Evolutionary conservation across 176 grass and related monocot species (phyloP).

Genomic region (Rhynchospora pubera): DNA sequence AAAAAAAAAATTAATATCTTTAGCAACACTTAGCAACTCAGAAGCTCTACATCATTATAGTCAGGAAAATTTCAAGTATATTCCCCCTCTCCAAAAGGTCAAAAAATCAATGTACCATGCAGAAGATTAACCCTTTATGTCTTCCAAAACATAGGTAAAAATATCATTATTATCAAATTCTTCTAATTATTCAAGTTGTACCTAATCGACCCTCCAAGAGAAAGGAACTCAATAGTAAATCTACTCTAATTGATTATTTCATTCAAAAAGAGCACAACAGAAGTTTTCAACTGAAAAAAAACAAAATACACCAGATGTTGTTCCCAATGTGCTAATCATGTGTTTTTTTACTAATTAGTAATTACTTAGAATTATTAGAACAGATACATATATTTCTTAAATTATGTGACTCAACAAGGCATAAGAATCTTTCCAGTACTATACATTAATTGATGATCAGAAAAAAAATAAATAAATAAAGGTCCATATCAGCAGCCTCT

Average conservation of each 20-base stretch:
- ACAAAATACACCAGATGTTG: neutral
- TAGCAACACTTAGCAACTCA: neutral
- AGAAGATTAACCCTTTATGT: neutral
- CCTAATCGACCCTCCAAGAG: neutral
- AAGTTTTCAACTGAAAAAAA: neutral
- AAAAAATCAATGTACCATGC: neutral
- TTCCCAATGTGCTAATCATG: neutral
- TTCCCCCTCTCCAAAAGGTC: no score
- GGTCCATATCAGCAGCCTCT: neutral
- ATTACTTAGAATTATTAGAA: neutral
- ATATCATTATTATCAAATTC: neutral
- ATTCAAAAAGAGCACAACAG: neutral
- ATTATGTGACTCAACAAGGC: neutral
- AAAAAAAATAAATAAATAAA: neutral
- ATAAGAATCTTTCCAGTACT: neutral
- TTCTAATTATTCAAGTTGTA: neutral
- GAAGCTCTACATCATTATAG: neutral
- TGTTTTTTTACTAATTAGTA: neutral
- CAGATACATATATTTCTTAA: neutral
- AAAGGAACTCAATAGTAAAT: neutral
- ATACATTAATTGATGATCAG: neutral
- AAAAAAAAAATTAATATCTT: neutral
- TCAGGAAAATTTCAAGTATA: neutral
- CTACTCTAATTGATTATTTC: neutral
- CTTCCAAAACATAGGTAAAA: neutral